Conservation (phyloP, 2,329 filamentous ascomycete genomes). For the Fusarium torulosum region DNA sequence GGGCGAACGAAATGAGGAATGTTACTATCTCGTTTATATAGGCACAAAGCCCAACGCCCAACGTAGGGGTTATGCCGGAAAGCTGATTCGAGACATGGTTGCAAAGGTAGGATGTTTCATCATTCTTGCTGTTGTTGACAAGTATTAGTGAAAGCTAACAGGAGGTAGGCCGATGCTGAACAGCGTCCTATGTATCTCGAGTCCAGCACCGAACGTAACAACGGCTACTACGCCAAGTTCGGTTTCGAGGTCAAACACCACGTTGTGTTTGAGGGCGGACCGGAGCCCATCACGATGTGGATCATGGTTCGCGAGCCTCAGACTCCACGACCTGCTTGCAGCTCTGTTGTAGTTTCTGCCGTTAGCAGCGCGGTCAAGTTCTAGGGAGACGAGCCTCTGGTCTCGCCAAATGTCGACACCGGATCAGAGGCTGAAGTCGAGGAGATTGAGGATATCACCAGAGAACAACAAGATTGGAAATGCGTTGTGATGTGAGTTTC, state of each 20-base stretch:
- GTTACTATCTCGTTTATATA: constrained; percentile 87
- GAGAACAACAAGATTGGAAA: constrained; percentile 14
- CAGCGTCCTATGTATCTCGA: constrained; percentile 81
- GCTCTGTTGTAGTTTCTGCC: constrained; percentile 39
- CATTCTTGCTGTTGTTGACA: background rate
- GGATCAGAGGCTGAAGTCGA: constrained; percentile 36
- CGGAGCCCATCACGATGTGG: constrained; percentile 73
- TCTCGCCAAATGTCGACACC: constrained; percentile 22
- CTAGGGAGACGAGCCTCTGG: constrained; percentile 44
- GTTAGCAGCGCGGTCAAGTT: constrained; percentile 43
- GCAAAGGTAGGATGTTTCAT: constrained; percentile 61
- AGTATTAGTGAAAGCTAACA: background rate
- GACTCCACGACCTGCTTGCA: constrained; percentile 48
- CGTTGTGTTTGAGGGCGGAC: constrained; percentile 71
- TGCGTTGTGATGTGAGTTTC: constrained; percentile 38
- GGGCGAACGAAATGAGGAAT: constrained; percentile 73
- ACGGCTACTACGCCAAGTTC: constrained; percentile 78
- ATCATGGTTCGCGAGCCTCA: constrained; percentile 85
- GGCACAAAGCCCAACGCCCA: constrained; percentile 79
- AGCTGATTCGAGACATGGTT: constrained; percentile 78
- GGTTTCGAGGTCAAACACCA: constrained; percentile 76
- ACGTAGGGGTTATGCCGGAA: constrained; percentile 78
- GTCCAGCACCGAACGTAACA: constrained; percentile 77
- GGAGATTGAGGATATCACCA: constrained; percentile 9
- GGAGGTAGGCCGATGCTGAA: constrained; percentile 74